Conservation (phyloP, 1,284 basidiomycete genomes). For the Boletus semigastroideus region DNA sequence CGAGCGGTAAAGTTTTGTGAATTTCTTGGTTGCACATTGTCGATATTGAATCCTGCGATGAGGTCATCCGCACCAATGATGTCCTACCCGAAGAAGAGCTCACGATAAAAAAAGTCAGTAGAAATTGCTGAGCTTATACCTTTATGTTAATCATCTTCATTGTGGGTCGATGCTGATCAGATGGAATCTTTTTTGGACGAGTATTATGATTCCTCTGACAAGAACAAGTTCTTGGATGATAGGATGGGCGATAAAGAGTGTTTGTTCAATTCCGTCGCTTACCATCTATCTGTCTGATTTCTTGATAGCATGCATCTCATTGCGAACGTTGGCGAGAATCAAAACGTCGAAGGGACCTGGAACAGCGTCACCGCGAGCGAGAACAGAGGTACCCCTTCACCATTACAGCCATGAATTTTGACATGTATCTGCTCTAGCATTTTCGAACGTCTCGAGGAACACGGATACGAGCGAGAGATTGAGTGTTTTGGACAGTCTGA, state of each 20-base stretch:
- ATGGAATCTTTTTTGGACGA: neutral
- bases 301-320: neutral
- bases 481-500: neutral
- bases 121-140: neutral
- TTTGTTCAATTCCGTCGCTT: neutral
- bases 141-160: neutral
- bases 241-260: neutral
- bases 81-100: neutral
- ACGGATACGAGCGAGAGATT: neutral
- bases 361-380: neutral
- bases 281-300: neutral
- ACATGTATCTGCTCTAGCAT: neutral
- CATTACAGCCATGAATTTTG: neutral
- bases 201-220: neutral
- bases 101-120: neutral
- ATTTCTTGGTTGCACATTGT: neutral
- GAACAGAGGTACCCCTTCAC: neutral
- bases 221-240: neutral
- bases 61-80: neutral
- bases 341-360: neutral
- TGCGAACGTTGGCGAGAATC: neutral
- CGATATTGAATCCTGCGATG: neutral
- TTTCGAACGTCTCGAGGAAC: neutral
- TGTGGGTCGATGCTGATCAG: neutral
- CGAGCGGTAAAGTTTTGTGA: neutral